Evolutionary conservation across 129 eudicot genomes (phyloP), one percentile per base, ranked within the genome.

Genomic region (Tagetes patula): DNA sequence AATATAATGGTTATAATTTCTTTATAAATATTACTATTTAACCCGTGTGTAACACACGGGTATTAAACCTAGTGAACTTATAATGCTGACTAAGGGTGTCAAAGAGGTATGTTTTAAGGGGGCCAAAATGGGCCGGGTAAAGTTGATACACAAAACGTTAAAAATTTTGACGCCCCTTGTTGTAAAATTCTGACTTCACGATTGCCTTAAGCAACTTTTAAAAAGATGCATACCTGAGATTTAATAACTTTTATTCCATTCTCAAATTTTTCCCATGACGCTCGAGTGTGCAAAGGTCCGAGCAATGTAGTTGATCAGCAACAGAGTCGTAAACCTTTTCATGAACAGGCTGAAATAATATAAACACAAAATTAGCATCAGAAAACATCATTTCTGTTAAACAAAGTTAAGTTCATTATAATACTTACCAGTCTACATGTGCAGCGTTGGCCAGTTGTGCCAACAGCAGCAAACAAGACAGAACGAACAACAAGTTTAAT

Each of bases 361-460:
- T 48, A 71, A 12, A 37, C 1, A 56, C 2, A 11, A n/a, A 70
- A 32, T 69, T 40, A 58, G 14, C 43, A 39, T 75, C 70, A 30
- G 32, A 46, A 36, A 52, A 55, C 5, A 67, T n/a, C 69, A 13
- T 36, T 70, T 70, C 11, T 53, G 9, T 38, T 63, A 34, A 49
- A 71, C 2, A 32, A n/a, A 71, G 3, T 20, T 20, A 3, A 48
- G 13, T 43, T 38, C 30, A 61, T 41, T 6, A 32, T 46, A 38
- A 0, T 74, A 11, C 0, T 46, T 88, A 94, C 98, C 96, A 94
- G 84, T 83, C 98, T 87, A 66, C 97, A 96, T 39, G 97, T 90
- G 85, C 98, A 94, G 76, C 98, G 92, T 77, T 94, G 98, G 71
- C 98, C 97, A 83, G 98, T 97, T 53, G 98, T 94, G 65, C 98